These are phyloP conservation scores for Tulasnella sp. DNA, from an alignment of 768 basidiomycete genomes.

Conservation along the genomic window DNA sequence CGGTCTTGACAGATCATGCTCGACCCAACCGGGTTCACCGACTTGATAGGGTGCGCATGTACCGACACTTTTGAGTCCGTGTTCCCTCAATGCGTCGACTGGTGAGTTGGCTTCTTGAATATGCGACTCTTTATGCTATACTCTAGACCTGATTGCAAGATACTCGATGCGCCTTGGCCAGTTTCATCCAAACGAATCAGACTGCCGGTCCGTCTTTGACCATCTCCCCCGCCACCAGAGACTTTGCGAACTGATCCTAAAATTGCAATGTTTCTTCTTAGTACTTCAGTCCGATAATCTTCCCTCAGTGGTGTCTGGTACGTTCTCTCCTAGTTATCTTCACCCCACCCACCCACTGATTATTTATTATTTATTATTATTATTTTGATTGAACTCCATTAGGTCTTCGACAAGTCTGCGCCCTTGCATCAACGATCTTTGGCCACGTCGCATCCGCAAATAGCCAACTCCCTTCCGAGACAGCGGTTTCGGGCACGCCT, in stretches of 20 bases:
- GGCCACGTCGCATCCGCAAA: conserved; percentile 40
- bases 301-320: conserved; percentile 36
- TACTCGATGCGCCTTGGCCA: conserved; percentile 20
- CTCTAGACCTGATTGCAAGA: background rate
- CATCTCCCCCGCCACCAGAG: too few species aligned
- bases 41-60: conserved; percentile 54
- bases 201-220: conserved; percentile 27
- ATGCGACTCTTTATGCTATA: background rate
- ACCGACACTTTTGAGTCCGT: conserved; percentile 35
- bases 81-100: conserved; percentile 58
- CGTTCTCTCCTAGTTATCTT: background rate
- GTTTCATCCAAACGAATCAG: conserved; percentile 50
- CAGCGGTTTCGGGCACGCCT: conserved; percentile 16
- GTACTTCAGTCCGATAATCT: conserved; percentile 36
- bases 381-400: background rate
- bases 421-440: conserved; percentile 39
- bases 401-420: conserved; percentile 40
- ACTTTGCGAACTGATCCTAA: too few species aligned
- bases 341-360: background rate
- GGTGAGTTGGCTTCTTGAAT: conserved; percentile 33
- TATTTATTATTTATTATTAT: too few species aligned
- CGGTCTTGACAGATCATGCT: conserved; percentile 40
- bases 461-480: conserved; percentile 26
- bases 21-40: conserved; percentile 51
- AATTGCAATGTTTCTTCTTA: conserved; percentile 21